Conservation (phyloP, 2,329 filamentous ascomycete species). For the Aspergillus calidoustus region DNA sequence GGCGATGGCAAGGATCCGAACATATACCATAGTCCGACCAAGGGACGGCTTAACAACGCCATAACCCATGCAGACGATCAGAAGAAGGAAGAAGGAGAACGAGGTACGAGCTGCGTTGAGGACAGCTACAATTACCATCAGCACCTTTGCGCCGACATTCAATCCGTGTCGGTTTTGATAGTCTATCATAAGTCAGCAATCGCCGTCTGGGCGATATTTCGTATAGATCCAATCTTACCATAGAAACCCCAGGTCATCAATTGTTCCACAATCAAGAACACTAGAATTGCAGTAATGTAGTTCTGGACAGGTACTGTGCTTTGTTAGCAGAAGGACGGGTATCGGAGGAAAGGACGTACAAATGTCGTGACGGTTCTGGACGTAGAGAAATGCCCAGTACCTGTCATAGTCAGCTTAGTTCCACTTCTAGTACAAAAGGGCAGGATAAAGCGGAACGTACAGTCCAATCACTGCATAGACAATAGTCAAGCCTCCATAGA, state of each 20-base stretch:
- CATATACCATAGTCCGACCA: slow-evolving; percentile 91
- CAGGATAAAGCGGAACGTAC: slow-evolving; percentile 48
- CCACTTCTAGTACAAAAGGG: not conserved
- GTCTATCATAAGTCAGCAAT: slow-evolving; percentile 61
- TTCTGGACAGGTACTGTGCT: slow-evolving; percentile 86
- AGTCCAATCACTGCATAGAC: slow-evolving; percentile 85
- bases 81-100: slow-evolving; percentile 95
- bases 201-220: not conserved
- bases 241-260: slow-evolving; percentile 99
- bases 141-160: slow-evolving; percentile 78
- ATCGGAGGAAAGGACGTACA: slow-evolving; percentile 52
- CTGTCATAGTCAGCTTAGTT: slow-evolving; percentile 45
- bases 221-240: slow-evolving; percentile 54
- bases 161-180: slow-evolving; percentile 90
- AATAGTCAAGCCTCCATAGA: slow-evolving; percentile 93
- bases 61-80: slow-evolving; percentile 99
- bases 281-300: slow-evolving; percentile 95
- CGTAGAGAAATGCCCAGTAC: slow-evolving; percentile 95
- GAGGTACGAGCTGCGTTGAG: slow-evolving; percentile 94
- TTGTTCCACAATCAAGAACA: slow-evolving; percentile 95
- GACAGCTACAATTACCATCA: slow-evolving; percentile 89
- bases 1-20: slow-evolving; percentile 84
- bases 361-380: slow-evolving; percentile 91
- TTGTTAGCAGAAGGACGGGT: slow-evolving; percentile 36
- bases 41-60: slow-evolving; percentile 94